These are phyloP conservation scores for Penicillium silybi DNA, from an alignment of 495 filamentous ascomycete genomes.

Conservation along the genomic window DNA sequence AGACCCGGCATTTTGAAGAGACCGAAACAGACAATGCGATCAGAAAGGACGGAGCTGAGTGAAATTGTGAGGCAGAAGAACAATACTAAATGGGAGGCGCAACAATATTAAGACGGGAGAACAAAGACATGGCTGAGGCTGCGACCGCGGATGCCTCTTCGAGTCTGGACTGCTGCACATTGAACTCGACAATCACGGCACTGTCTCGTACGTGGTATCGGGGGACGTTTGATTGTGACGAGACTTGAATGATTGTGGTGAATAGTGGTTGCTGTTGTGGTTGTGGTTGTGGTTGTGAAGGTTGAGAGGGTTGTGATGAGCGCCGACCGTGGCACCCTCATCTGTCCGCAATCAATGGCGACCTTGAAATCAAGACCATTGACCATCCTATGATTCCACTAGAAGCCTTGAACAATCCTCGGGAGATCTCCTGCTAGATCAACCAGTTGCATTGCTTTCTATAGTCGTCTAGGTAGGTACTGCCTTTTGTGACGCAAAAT, in stretches of 20 bases:
- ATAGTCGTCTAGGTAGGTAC: too few species aligned
- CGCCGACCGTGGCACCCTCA: too few species aligned
- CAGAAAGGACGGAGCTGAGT: background rate
- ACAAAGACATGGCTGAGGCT: slow-evolving; percentile 4
- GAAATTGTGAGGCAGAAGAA: slow-evolving; percentile 11
- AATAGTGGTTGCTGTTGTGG: background rate
- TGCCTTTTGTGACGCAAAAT: too few species aligned
- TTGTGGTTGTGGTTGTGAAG: background rate
- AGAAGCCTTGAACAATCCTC: background rate
- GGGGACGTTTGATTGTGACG: too few species aligned
- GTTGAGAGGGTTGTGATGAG: too few species aligned
- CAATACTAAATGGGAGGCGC: slow-evolving; percentile 21
- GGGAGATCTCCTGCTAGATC: too few species aligned
- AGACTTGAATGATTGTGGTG: background rate
- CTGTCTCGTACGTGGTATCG: background rate
- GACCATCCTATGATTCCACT: too few species aligned
- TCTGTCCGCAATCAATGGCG: too few species aligned
- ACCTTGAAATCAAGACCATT: too few species aligned
- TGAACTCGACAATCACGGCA: background rate
- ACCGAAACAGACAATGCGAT: slow-evolving; percentile 27
- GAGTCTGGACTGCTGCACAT: background rate
- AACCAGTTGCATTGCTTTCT: too few species aligned
- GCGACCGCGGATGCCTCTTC: background rate
- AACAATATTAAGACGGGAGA: slow-evolving; percentile 25
- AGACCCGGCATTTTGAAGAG: slow-evolving; percentile 17